A percentile compares a stretch with the other conserved stretches of the same genome.
Conservation (phyloP, 2,329 filamentous ascomycete species). For the Zalaria sp. region DNA sequence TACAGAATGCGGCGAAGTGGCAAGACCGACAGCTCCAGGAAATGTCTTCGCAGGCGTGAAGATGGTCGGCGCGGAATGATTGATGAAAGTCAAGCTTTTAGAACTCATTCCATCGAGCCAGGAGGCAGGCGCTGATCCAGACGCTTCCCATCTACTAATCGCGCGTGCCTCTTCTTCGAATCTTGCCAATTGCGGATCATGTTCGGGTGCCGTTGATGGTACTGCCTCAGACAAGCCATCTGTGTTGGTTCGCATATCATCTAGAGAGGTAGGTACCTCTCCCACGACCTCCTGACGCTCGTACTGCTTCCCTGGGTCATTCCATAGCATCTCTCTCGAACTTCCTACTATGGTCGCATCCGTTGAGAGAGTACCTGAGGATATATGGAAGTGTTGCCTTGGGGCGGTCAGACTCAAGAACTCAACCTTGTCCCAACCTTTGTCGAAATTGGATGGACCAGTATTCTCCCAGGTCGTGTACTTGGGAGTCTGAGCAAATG, state of each 20-base stretch:
- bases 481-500: slow-evolving; percentile 1
- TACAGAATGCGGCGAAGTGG: background rate
- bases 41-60: background rate
- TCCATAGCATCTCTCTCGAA: background rate
- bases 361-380: slow-evolving; percentile 32
- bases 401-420: slow-evolving; percentile 23
- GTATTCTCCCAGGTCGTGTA: background rate
- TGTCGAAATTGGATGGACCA: background rate
- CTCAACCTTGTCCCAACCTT: background rate
- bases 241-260: background rate
- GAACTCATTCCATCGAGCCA: background rate
- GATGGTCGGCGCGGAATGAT: slow-evolving; percentile 16
- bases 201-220: too few species aligned
- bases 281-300: background rate
- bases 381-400: slow-evolving; percentile 22
- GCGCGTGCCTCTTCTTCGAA: background rate
- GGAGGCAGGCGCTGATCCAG: too few species aligned
- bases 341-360: slow-evolving; percentile 8
- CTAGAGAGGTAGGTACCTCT: background rate
- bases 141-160: too few species aligned
- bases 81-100: slow-evolving; percentile 16
- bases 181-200: background rate
- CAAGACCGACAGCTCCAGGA: background rate
- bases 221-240: too few species aligned
- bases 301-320: background rate